Conservation (phyloP, 148 eudicot genomes). For the Silene uniflora region DNA sequence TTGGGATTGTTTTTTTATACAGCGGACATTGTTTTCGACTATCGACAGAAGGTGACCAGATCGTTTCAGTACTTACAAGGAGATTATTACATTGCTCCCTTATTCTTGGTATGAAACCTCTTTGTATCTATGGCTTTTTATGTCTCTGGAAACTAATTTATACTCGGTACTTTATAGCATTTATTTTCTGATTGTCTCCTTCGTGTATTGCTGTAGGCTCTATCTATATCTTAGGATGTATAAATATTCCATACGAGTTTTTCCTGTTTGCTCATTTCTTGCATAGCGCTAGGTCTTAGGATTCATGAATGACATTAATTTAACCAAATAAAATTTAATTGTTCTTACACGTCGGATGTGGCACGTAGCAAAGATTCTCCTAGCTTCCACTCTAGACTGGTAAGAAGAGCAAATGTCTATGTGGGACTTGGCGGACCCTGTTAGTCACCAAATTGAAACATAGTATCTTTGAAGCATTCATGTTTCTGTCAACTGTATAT, state of each 20-base stretch:
- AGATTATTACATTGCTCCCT: too few relatives aligned
- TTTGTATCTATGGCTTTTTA: neutral
- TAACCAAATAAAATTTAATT: too few relatives aligned
- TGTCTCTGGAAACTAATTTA: neutral
- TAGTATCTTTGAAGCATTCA: neutral
- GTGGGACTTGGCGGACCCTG: neutral
- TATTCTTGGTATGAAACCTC: too few relatives aligned
- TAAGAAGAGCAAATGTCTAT: neutral
- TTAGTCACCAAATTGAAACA: neutral
- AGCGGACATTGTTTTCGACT: conserved; percentile 99
- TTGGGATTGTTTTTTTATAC: conserved; percentile 27
- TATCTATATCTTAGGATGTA: neutral
- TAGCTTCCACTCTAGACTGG: neutral
- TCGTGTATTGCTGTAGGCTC: neutral
- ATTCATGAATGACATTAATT: neutral
- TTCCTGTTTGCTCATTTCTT: neutral
- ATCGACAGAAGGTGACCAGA: too few relatives aligned
- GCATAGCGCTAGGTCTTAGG: neutral
- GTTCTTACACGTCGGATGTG: too few relatives aligned
- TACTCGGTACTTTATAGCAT: too few relatives aligned
- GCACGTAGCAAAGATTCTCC: neutral
- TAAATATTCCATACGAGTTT: neutral
- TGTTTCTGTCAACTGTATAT: too few relatives aligned
- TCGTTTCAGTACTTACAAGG: too few relatives aligned
- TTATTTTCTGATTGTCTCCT: neutral